A percentile compares a stretch with the other conserved stretches of the same genome.
These are phyloP conservation scores for Coriaria nepalensis DNA, from an alignment of 306 rosid species.

Conservation along the genomic window DNA sequence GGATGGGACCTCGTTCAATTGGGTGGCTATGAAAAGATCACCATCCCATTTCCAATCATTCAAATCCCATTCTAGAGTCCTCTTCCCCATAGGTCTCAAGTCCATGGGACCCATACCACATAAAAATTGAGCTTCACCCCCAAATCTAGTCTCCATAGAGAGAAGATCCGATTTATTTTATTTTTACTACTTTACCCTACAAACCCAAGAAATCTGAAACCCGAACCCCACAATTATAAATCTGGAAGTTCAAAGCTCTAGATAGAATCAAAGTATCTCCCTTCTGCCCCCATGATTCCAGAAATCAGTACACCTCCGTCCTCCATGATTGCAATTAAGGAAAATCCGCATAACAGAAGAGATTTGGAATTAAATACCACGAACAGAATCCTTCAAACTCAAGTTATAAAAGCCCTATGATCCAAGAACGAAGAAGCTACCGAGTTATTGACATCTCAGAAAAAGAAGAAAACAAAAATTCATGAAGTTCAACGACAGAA, in stretches of 20 bases:
- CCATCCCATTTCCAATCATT: constrained; percentile 84
- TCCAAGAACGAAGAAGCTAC: too few relatives aligned
- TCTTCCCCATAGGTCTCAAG: constrained; percentile 40
- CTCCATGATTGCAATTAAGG: constrained; percentile 35
- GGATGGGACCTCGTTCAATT: constrained; percentile 32
- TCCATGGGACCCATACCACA: constrained; percentile 35
- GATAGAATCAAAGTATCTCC: constrained; percentile 11
- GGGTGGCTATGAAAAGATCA: constrained; percentile 60
- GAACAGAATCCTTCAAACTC: too few relatives aligned
- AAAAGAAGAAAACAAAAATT: too few relatives aligned
- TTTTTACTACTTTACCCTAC: too few relatives aligned
- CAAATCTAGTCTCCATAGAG: constrained; percentile 50
- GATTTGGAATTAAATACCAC: too few relatives aligned
- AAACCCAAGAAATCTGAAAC: constrained; percentile 5
- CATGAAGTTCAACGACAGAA: too few relatives aligned
- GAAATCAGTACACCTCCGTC: constrained; percentile 30
- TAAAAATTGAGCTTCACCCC: constrained; percentile 30
- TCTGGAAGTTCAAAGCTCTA: constrained; percentile 11
- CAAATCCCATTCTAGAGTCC: constrained; percentile 60
- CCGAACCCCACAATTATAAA: constrained; percentile 8
- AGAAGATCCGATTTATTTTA: too few relatives aligned
- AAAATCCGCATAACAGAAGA: constrained; percentile 29
- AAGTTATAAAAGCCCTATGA: too few relatives aligned
- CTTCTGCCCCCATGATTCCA: constrained; percentile 39
- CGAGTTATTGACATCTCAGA: too few relatives aligned